These are phyloP conservation scores for Ustilago tritici DNA, from an alignment of 1,284 basidiomycete genomes.

Conservation along the genomic window DNA sequence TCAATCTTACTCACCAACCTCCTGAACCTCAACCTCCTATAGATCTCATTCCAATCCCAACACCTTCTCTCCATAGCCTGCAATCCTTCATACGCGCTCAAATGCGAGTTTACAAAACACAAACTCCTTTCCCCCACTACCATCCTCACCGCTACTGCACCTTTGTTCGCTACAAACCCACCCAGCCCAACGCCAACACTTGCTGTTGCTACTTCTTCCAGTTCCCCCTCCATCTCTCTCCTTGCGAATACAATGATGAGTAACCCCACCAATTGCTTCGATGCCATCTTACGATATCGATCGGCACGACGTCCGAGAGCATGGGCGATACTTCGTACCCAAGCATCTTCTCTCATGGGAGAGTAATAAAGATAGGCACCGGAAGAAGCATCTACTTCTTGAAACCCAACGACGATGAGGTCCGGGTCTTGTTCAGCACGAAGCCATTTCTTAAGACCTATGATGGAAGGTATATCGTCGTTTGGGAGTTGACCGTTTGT, in stretches of 20 bases:
- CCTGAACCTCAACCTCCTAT: constrained; percentile 41
- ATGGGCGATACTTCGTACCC: constrained; percentile 23
- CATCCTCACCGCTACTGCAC: constrained; percentile 88
- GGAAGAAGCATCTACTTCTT: constrained; percentile 50
- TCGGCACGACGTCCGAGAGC: constrained; percentile 30
- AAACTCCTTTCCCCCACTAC: constrained; percentile 89
- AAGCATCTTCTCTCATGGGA: constrained; percentile 43
- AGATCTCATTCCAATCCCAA: constrained; percentile 56
- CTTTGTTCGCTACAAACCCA: constrained; percentile 65
- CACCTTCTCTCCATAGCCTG: constrained; percentile 54
- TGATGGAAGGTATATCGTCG: constrained; percentile 19
- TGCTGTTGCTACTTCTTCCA: constrained; percentile 34
- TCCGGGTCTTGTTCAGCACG: constrained; percentile 49
- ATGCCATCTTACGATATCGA: constrained; percentile 37
- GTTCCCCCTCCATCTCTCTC: constrained; percentile 9
- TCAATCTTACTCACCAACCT: constrained; percentile 5
- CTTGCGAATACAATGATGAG: constrained; percentile 43
- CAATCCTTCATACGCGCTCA: constrained; percentile 76
- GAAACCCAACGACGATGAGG: constrained; percentile 50
- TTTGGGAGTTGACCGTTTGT: constrained; percentile 33
- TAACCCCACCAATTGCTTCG: constrained; percentile 54
- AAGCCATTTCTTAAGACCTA: constrained; percentile 49
- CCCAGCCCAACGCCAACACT: constrained; percentile 51
- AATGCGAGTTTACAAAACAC: constrained; percentile 94
- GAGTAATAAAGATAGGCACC: constrained; percentile 58